phyloP scores from a whole-genome alignment of 768 basidiomycete genomes.

The Trametes punicea region DNA sequence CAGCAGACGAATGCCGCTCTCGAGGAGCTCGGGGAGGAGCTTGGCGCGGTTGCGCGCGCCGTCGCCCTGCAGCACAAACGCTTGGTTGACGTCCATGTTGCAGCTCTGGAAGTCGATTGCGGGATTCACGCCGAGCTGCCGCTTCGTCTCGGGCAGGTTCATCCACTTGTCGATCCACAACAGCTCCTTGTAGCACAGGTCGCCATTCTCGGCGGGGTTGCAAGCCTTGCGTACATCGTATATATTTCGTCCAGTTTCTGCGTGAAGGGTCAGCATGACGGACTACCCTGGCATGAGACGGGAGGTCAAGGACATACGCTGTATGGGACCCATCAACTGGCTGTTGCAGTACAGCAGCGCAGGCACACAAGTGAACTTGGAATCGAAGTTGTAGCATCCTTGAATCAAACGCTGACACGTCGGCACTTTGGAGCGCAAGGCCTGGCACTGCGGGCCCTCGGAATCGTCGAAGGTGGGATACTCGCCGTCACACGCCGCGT shows the following conservation, averaged over 20 bases:
- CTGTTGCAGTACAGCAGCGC: conserved; percentile 78
- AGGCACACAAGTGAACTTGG: conserved; percentile 46
- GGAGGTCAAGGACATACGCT: conserved; percentile 45
- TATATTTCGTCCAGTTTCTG: conserved; percentile 49
- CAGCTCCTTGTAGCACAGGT: conserved; percentile 78
- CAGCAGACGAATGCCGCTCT: conserved; percentile 78
- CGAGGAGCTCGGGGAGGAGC: conserved; percentile 76
- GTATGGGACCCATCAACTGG: conserved; percentile 67
- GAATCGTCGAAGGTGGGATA: conserved; percentile 74
- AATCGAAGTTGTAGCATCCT: conserved; percentile 45
- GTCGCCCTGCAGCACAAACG: conserved; percentile 81
- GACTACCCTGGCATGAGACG: too few species aligned
- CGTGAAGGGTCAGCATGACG: neutral
- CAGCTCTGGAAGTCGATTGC: conserved; percentile 62
- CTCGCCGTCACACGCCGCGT: conserved; percentile 79
- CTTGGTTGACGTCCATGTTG: conserved; percentile 77
- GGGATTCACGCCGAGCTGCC: conserved; percentile 70
- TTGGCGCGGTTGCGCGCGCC: conserved; percentile 78
- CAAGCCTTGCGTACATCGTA: conserved; percentile 70
- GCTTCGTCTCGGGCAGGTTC: conserved; percentile 75
- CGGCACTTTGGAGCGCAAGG: conserved; percentile 44
- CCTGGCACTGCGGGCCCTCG: conserved; percentile 42
- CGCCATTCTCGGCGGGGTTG: conserved; percentile 65
- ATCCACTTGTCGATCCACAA: conserved; percentile 86
- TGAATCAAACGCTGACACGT: conserved; percentile 52